These are phyloP conservation scores for Gonapodya sp. DNA, from an alignment of 192 early-diverging fungal species.

Conservation along the genomic window DNA sequence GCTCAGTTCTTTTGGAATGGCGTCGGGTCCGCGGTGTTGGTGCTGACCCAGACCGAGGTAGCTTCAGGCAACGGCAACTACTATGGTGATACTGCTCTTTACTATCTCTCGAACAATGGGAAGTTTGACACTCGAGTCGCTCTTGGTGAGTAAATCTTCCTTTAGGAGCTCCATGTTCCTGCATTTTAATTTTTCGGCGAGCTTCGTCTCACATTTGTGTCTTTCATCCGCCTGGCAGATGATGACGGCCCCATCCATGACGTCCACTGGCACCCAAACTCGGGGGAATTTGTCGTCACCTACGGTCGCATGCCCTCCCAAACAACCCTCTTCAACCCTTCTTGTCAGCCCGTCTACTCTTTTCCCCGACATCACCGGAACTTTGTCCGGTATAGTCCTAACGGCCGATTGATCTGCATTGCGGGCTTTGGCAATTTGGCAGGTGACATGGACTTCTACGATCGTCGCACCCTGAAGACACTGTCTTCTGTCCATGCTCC, in stretches of 20 bases:
- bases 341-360: conserved; percentile 68
- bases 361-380: conserved; percentile 85
- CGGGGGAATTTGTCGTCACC: conserved; percentile 95
- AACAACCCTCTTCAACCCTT: conserved; percentile 86
- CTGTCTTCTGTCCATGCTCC: conserved; percentile 67
- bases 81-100: conserved; percentile 94
- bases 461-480: conserved; percentile 76
- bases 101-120: conserved; percentile 80
- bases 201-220: conserved; percentile 13
- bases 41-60: conserved; percentile 89
- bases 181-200: neutral
- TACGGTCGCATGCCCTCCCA: conserved; percentile 92
- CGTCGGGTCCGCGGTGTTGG: conserved; percentile 70
- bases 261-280: conserved; percentile 87
- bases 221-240: conserved; percentile 43
- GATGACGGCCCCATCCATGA: conserved; percentile 91
- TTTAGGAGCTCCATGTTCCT: no score
- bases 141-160: conserved; percentile 29
- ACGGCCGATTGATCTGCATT: conserved; percentile 78
- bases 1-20: conserved; percentile 90
- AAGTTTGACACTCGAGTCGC: conserved; percentile 87
- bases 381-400: conserved; percentile 76
- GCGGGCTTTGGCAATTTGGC: conserved; percentile 96
- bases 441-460: conserved; percentile 90
- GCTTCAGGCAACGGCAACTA: conserved; percentile 92